Base-by-base conservation (phyloP, 257 asterid genomes). In the Gentiana macrophylla region DNA sequence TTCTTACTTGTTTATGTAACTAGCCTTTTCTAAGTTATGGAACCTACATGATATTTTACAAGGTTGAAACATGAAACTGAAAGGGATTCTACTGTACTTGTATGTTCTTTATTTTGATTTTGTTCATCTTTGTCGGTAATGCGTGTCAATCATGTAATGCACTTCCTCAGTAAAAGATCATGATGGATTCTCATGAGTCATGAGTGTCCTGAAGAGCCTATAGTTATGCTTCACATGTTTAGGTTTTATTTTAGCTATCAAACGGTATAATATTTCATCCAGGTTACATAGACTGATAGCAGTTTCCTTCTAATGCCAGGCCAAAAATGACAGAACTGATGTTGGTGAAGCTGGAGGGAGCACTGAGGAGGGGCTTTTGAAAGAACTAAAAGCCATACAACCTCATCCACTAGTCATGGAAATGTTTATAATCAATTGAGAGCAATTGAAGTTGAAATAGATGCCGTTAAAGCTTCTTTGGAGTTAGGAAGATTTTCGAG, bases 361-460 rank as follows among this genome's bases (percentile, higher is more conserved):
- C 63, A 66, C 67, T 37, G 81, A 70, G 34, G 83, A 72, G 44
- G 86, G 78, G 62, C 37, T 62, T 38, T 59, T 63, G 79, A 63
- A 60, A 66, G 67, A 60, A 67, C 64, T 59, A 66, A 79, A 59
- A 63, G 62, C 74, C 77, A 69, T 47, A 79, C 65, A 48, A 47
- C 74, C 36, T 65, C 75, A 38, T 73, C 85, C 50, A 49, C 73
- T 36, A 57, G 68, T 53, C 72, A 77, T 36, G 77, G 64, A 62
- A 84, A 74, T 63, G 60, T 77, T 72, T 70, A 74, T 61, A 81
- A 81, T 72, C 84, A 69, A 74, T 72, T 85, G 62, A 79, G 87
- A 74, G 93, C 94, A 35, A 80, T 92, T 61, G 66, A 81, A 62
- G 59, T 75, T 71, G 98, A 92, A 77, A 83, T 92, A 68, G 80